Conservation (phyloP, 1,284 basidiomycete genomes). For the Puccinia triticina region DNA sequence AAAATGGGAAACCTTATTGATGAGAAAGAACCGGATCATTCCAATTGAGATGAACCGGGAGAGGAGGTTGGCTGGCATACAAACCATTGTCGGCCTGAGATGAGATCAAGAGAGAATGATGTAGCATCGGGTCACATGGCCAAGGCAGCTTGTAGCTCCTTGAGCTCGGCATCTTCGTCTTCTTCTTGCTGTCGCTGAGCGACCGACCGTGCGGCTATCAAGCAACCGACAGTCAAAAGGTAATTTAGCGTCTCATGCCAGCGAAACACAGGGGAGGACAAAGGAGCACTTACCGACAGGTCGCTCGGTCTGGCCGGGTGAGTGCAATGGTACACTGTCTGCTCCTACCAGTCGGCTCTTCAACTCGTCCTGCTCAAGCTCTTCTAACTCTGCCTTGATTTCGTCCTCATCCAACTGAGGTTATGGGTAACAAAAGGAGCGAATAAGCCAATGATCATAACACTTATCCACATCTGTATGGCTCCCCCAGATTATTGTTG, state of each 20-base stretch:
- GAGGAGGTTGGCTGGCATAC: neutral
- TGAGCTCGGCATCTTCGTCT: conserved; percentile 90
- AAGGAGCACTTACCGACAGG: conserved; percentile 65
- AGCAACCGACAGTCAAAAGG: neutral
- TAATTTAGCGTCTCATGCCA: conserved; percentile 53
- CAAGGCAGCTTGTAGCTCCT: conserved; percentile 85
- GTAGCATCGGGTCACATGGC: conserved; percentile 69
- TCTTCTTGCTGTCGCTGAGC: conserved; percentile 68
- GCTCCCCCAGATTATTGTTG: neutral
- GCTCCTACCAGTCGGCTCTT: conserved; percentile 84
- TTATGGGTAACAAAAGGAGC: neutral
- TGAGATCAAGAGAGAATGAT: neutral
- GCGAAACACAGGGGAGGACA: conserved; percentile 48
- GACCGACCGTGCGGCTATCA: conserved; percentile 55
- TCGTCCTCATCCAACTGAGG: conserved; percentile 68
- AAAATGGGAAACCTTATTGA: neutral
- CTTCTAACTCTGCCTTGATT: conserved; percentile 79
- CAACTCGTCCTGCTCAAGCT: conserved; percentile 87
- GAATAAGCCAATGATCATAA: neutral
- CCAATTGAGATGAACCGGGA: neutral
- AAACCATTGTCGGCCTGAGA: neutral
- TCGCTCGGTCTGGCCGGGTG: conserved; percentile 68
- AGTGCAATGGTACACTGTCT: conserved; percentile 85
- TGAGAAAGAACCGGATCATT: neutral
- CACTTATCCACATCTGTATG: conserved; percentile 41